These are phyloP conservation scores for Nepenthes gracilis DNA, from an alignment of 148 eudicot species.

Conservation along the genomic window DNA sequence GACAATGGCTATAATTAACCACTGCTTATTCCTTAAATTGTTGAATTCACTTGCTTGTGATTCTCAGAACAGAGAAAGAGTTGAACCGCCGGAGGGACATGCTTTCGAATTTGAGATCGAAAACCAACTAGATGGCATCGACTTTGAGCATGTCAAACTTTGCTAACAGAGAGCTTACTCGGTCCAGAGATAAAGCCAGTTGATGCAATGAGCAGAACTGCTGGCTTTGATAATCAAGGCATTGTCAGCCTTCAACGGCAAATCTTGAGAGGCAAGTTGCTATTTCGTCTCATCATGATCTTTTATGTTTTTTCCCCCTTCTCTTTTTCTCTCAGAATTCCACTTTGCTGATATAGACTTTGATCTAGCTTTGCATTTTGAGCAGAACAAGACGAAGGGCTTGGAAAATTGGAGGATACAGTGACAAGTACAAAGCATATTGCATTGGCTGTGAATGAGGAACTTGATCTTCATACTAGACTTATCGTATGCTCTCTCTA, in stretches of 20 bases:
- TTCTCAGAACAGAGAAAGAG: constrained; percentile 68
- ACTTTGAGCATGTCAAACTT: constrained; percentile 82
- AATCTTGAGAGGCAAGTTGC: constrained; percentile 72
- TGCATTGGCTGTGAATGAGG: constrained; percentile 92
- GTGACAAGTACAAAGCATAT: constrained; percentile 87
- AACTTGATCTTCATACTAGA: constrained; percentile 77
- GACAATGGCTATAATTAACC: no score
- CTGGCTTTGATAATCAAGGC: constrained; percentile 70
- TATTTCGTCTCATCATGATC: not conserved
- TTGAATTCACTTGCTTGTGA: not conserved
- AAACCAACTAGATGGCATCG: constrained; percentile 77
- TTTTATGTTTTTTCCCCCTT: not conserved
- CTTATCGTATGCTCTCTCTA: constrained; percentile 44
- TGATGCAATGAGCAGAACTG: constrained; percentile 66
- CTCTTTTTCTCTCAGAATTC: not conserved
- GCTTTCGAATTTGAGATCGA: constrained; percentile 66
- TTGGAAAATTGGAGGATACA: constrained; percentile 77
- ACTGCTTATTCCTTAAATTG: no score
- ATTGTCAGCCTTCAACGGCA: constrained; percentile 83
- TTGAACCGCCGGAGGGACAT: constrained; percentile 69
- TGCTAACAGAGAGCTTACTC: constrained; percentile 81
- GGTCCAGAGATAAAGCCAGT: constrained; percentile 70
- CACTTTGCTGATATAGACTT: not conserved
- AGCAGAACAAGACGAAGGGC: constrained; percentile 97
- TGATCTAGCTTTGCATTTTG: constrained; percentile 10